These are phyloP conservation scores for Cystobasidium slooffiae DNA, from an alignment of 1,284 basidiomycete species.

Conservation along the genomic window DNA sequence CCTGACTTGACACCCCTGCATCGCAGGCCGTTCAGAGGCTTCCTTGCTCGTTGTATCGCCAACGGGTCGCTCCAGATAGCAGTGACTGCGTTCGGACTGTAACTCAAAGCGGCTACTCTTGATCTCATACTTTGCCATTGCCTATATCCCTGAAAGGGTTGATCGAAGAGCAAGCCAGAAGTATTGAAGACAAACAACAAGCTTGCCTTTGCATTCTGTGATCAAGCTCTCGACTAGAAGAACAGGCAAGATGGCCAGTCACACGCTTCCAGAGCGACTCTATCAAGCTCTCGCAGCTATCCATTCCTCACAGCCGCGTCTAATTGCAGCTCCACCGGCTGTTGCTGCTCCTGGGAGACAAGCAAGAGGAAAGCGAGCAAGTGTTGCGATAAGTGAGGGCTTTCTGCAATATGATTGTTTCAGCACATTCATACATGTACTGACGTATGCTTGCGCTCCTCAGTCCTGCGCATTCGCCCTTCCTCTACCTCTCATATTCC, in stretches of 20 bases:
- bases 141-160: background rate
- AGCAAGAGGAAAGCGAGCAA: conserved; percentile 46
- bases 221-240: too few relatives aligned
- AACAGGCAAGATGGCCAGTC: conserved; percentile 13
- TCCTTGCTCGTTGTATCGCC: too few relatives aligned
- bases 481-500: conserved; percentile 8
- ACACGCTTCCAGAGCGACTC: conserved; percentile 38
- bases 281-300: conserved; percentile 38
- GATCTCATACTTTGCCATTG: background rate
- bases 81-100: too few relatives aligned
- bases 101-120: background rate
- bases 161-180: background rate
- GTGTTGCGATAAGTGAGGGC: conserved; percentile 51
- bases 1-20: too few relatives aligned
- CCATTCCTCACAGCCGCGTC: conserved; percentile 35
- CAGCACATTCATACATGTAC: background rate
- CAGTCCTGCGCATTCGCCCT: conserved; percentile 43
- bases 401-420: background rate
- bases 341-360: background rate
- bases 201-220: too few relatives aligned
- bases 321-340: conserved; percentile 47
- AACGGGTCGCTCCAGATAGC: too few relatives aligned
- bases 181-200: background rate
- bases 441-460: background rate
- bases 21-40: too few relatives aligned